phyloP scores from a whole-genome alignment of 2,329 filamentous ascomycete species.

The Fusarium coicis region DNA sequence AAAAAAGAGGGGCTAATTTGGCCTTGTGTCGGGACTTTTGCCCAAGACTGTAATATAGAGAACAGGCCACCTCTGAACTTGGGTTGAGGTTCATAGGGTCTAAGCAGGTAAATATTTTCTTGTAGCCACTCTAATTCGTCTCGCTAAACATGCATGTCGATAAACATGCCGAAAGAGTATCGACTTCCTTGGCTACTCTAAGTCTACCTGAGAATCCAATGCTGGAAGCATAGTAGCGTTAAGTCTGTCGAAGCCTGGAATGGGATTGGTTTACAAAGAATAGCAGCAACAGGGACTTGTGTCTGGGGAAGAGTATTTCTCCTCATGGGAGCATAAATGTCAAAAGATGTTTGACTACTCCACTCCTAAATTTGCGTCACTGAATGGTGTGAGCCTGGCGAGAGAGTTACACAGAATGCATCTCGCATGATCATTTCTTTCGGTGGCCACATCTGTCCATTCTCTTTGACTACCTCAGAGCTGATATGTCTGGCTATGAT shows the following conservation, averaged over 20 bases:
- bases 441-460: not conserved
- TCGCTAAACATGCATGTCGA: too few relatives aligned
- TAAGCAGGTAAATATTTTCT: too few relatives aligned
- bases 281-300: not conserved
- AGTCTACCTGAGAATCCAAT: not conserved
- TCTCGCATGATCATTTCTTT: not conserved
- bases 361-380: not conserved
- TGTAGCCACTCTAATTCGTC: too few relatives aligned
- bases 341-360: not conserved
- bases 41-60: too few relatives aligned
- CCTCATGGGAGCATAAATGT: not conserved
- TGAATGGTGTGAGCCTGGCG: not conserved
- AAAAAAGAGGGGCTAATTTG: too few relatives aligned
- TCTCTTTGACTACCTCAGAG: not conserved
- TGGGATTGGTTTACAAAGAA: not conserved
- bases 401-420: not conserved
- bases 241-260: not conserved
- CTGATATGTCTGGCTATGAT: not conserved
- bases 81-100: too few relatives aligned
- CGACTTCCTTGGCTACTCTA: not conserved
- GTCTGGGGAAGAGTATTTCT: not conserved
- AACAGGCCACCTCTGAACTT: too few relatives aligned
- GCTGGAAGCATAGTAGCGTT: not conserved
- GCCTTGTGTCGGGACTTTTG: too few relatives aligned
- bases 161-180: not conserved